Evolutionary conservation across 2,329 filamentous ascomycete genomes (phyloP).

Genomic region (Penicillium freii): DNA sequence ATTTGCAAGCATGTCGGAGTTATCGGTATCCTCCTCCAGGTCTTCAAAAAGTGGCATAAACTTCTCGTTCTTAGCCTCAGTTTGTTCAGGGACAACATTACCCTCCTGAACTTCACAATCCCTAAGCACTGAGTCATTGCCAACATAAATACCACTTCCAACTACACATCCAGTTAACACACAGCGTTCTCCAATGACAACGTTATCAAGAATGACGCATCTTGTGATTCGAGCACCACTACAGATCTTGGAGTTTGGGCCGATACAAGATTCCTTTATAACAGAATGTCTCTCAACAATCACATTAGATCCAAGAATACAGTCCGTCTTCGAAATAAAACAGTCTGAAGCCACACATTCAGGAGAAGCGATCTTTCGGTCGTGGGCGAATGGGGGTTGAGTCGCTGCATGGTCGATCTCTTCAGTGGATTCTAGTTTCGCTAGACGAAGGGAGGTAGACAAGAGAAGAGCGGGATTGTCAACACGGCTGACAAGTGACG

Average conservation of each 20-base stretch:
- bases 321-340: neutral
- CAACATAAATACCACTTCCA: neutral
- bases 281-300: neutral
- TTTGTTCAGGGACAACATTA: neutral
- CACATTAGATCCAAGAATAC: neutral
- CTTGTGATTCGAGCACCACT: neutral
- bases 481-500: neutral
- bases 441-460: neutral
- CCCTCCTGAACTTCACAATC: conserved; percentile 1
- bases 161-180: neutral
- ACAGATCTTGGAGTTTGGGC: neutral
- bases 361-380: neutral
- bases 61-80: neutral
- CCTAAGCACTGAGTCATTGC: neutral
- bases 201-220: neutral
- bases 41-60: conserved; percentile 2
- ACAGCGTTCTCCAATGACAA: neutral
- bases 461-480: neutral
- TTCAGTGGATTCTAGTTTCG: neutral
- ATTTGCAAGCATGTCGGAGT: neutral
- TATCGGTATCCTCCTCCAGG: neutral
- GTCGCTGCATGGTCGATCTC: neutral
- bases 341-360: neutral
- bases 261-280: conserved; percentile 4
- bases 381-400: neutral